Conservation (phyloP, 306 rosid genomes). For the Sphenostylis stenocarpa region DNA sequence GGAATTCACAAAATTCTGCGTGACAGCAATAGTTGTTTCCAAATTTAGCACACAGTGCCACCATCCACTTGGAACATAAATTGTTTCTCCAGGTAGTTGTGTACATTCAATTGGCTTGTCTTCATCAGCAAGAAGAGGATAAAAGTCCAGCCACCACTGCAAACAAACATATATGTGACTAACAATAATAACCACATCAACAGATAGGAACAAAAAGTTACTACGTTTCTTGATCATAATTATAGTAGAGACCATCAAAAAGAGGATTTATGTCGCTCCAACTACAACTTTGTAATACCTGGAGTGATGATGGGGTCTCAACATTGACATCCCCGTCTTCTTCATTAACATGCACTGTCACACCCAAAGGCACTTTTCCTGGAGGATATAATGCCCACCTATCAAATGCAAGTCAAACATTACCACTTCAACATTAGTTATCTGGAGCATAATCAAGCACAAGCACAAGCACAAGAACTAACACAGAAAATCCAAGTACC, state of each 20-base stretch:
- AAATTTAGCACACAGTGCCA: conserved; percentile 97
- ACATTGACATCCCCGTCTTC: conserved; percentile 92
- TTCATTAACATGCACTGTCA: conserved; percentile 88
- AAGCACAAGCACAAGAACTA: not conserved
- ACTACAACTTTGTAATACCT: conserved; percentile 50
- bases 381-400: conserved; percentile 99
- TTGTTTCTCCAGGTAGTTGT: conserved; percentile 95
- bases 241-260: not conserved
- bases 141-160: conserved; percentile 99
- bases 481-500: conserved; percentile 3
- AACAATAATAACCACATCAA: conserved; percentile 15
- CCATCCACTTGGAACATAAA: conserved; percentile 99
- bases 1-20: conserved; percentile 88
- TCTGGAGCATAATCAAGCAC: conserved; percentile 10
- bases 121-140: conserved; percentile 98
- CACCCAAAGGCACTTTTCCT: conserved; percentile 94
- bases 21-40: conserved; percentile 91
- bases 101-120: conserved; percentile 98
- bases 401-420: conserved; percentile 40
- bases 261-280: conserved; percentile 22
- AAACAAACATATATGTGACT: conserved; percentile 31
- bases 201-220: conserved; percentile 12
- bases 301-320: conserved; percentile 87
- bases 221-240: not conserved
- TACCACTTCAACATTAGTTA: conserved; percentile 30